Conservation (phyloP, 345 rosid species). For the Moricandia arvensis region DNA sequence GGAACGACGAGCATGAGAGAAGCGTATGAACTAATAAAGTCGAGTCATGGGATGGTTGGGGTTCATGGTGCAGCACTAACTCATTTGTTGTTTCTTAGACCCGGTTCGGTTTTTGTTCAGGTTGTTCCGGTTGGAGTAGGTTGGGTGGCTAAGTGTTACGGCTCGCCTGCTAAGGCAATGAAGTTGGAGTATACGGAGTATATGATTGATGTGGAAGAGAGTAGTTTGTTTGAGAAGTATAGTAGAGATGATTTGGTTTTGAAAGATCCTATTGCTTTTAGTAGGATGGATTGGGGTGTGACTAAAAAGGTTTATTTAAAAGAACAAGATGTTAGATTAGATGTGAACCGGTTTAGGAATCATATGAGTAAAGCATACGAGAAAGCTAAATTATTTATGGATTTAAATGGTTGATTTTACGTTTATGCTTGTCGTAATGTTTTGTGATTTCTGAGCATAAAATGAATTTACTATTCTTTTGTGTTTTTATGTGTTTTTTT, state of each 20-base stretch:
- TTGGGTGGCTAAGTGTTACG: conserved; percentile 51
- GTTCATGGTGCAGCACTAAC: conserved; percentile 69
- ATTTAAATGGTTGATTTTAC: conserved; percentile 19
- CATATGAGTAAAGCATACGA: conserved; percentile 38
- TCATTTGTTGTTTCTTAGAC: conserved; percentile 52
- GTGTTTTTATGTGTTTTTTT: not conserved
- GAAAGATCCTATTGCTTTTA: conserved; percentile 42
- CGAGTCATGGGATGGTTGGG: conserved; percentile 56
- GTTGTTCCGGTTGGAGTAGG: conserved; percentile 52
- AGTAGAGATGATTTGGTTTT: conserved; percentile 41
- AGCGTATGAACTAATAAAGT: conserved; percentile 44
- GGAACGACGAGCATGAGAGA: conserved; percentile 26
- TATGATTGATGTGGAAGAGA: conserved; percentile 39
- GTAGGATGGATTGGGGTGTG: conserved; percentile 41
- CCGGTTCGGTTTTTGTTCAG: conserved; percentile 50
- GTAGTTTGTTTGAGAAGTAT: conserved; percentile 53
- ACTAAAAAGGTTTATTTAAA: conserved; percentile 49
- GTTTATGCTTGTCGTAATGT: not conserved
- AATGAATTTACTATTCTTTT: too few relatives aligned
- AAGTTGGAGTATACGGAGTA: conserved; percentile 51
- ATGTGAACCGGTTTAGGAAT: conserved; percentile 45
- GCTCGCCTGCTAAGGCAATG: conserved; percentile 43
- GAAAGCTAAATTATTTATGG: conserved; percentile 49
- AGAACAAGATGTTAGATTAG: conserved; percentile 55
- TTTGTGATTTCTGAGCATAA: not conserved